Base-by-base conservation (phyloP, 2,329 filamentous ascomycete genomes). In the Aspergillus fructus region DNA sequence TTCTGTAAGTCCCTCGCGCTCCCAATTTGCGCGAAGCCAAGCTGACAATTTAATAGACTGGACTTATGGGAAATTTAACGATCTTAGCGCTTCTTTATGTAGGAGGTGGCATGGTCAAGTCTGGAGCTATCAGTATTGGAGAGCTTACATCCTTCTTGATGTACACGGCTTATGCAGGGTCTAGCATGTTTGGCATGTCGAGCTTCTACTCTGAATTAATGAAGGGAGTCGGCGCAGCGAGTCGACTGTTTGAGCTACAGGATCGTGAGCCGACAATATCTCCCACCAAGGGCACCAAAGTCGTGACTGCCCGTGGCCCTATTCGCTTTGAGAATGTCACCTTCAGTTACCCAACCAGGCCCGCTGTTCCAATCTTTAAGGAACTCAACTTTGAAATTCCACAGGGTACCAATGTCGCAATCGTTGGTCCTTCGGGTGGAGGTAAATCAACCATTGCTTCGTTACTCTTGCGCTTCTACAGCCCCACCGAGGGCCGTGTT, bases 191-290 rank as follows among this genome's bases (percentile, higher is more conserved):
- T 66, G 94, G 94, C 4, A 81, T 99, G 2, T 96, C 92, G 4
- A 91, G 90, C 56, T 99, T 99, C 77, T 99, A 97, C 76, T 96
- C 93, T 0, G 94, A 99, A 72, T 82, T 99, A 60, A 99, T 99
- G 94, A 99, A 99, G 75, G 96, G 96, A 42, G 93, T 96, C 4
- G 94, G 96, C 68, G 94, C 94, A 42, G 94, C 94, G n/a, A 96
- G 89, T 68, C 89, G 94, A 59, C 81, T 99, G 1, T 99, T 99
- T 69, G 94, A 99, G 71, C 83, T 99, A 5, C 93, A 97, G 72
- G 94, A 99, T 73, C 88, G 94, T 61, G 81, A 90, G 58, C 90
- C 93, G 0, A 89, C 87, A 2, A 96, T 97, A 60, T 88, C 88
- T n/a, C 86, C 93, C 19, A 99, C 96, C 0, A 86, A 89, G 52